Base-by-base conservation (phyloP, 805 yeast species). In the Blastobotrys terrestris region DNA sequence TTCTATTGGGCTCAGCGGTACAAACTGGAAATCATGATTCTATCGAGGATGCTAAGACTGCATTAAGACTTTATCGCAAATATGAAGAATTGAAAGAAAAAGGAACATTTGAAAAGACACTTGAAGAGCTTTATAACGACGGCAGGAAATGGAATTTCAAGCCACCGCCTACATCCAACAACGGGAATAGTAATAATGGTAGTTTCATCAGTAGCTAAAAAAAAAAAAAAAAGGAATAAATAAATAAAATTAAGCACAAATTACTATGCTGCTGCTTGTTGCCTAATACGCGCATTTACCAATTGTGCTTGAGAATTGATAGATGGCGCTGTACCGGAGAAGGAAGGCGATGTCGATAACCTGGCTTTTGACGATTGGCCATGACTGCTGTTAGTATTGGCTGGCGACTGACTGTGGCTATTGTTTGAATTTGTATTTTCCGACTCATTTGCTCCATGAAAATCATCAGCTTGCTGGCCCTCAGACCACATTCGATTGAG, bases 21-120 rank as follows among this genome's bases (percentile, higher is more conserved):
- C 99, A 94, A 67, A 82, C 81, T 2, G 96, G 94, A 1, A 92
- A 92, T 64, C 99, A 94, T 68, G 98, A 95, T 66, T 92, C 98
- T 0, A 90, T 94, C 45, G 99, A 94, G 64, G 99, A 94, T 72
- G 97, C 99, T 0, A 72, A 76, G 53, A 85, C 95, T 8, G 98
- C 99, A 0, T 74, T 94, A 60, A 68, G 79, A 45, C 71, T 94
- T 39, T 95, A 87, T 71, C 79, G 80, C 55, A 82, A 80, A 62
- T 92, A 87, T 63, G 68, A 79, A 62, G 83, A 84, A 57, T 73
- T 92, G 57, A 71, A 73, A 49, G 75, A 72, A 2, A 66, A 69
- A 0, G 92, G 87, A 0, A 74, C 72, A 26, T 78, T 92, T 53
- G 87, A 85, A 44, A 69, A 67, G 2, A 76, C 80, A 1, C 73